phyloP scores from a whole-genome alignment of 345 rosid genomes.

The Aethionema arabicum region DNA sequence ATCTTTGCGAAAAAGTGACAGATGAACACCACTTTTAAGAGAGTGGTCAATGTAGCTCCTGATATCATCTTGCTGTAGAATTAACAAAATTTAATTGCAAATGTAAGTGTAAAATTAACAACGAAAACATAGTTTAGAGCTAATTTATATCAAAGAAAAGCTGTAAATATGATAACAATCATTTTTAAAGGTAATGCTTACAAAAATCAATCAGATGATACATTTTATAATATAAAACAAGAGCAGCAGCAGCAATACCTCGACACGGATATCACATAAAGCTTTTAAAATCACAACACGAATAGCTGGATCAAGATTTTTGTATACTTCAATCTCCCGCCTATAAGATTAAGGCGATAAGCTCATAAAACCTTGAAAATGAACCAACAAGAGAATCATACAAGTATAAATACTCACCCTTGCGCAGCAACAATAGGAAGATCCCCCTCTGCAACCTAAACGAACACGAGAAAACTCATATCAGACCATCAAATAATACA shows the following conservation, averaged over 20 bases:
- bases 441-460: constrained; percentile 97
- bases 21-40: constrained; percentile 77
- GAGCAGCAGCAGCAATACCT: constrained; percentile 53
- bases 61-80: constrained; percentile 93
- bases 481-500: constrained; percentile 33
- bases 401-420: constrained; percentile 63
- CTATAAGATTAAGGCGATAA: constrained; percentile 42
- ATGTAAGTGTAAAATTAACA: constrained; percentile 7
- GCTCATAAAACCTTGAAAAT: constrained; percentile 32
- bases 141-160: constrained; percentile 5
- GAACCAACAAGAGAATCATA: constrained; percentile 20
- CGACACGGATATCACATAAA: constrained; percentile 94
- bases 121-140: constrained; percentile 3
- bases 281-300: constrained; percentile 98
- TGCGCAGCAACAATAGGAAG: constrained; percentile 94
- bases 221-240: neutral
- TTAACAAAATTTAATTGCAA: constrained; percentile 21
- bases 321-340: constrained; percentile 78
- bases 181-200: constrained; percentile 3
- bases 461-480: constrained; percentile 28
- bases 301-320: constrained; percentile 84
- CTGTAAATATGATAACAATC: constrained; percentile 13
- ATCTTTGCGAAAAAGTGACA: constrained; percentile 82
- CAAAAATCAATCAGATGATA: neutral
- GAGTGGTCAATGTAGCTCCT: constrained; percentile 88